Evolutionary conservation across 176 grass and related monocot species (phyloP).

Genomic region (Secale cereale): DNA sequence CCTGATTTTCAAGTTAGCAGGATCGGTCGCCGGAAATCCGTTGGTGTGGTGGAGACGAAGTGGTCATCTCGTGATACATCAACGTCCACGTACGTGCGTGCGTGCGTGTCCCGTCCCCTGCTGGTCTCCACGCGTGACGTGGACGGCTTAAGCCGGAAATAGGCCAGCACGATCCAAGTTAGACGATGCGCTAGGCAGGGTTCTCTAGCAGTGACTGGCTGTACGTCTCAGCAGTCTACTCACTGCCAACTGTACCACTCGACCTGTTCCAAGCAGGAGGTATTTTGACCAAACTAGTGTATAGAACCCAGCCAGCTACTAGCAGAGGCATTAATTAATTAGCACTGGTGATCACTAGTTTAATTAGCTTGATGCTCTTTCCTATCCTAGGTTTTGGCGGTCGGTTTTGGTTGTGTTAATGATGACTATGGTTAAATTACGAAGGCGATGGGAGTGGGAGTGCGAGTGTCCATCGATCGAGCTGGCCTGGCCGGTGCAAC

Average conservation of each 20-base stretch:
- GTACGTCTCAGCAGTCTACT: not conserved
- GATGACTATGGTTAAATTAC: not conserved
- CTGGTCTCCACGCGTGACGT: not conserved
- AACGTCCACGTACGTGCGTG: too few species aligned
- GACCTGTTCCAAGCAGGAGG: not conserved
- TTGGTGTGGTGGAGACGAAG: too few species aligned
- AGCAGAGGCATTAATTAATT: not conserved
- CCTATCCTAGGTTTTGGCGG: conserved; percentile 1
- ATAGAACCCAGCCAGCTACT: not conserved
- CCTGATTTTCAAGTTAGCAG: too few species aligned
- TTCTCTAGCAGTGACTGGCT: not conserved
- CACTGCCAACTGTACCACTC: not conserved
- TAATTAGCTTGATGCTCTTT: not conserved
- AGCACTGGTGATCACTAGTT: not conserved
- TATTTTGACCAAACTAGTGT: not conserved
- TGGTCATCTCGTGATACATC: too few species aligned
- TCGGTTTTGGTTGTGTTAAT: not conserved
- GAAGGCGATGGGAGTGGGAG: not conserved
- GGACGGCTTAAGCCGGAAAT: not conserved
- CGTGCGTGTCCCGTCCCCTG: too few species aligned
- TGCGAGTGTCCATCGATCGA: not conserved
- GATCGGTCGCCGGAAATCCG: too few species aligned
- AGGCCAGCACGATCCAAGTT: not conserved
- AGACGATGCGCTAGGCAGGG: not conserved
- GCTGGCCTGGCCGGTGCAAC: not conserved